phyloP scores from a whole-genome alignment of 2,329 filamentous ascomycete species.

The Blastomyces gilchristii region DNA sequence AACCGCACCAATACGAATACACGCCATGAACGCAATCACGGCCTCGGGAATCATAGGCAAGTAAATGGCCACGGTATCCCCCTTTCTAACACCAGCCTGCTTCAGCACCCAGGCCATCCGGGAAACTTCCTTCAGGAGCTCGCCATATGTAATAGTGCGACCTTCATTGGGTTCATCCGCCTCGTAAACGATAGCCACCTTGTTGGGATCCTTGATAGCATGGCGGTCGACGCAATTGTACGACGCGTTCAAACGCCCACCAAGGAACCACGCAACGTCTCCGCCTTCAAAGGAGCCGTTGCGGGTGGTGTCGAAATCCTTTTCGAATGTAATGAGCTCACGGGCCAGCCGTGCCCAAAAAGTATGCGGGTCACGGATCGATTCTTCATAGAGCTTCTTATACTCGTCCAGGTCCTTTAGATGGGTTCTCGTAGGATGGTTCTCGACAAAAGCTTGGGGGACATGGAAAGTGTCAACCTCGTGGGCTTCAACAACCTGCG shows the following conservation, averaged over 20 bases:
- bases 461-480: constrained; percentile 45
- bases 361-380: constrained; percentile 75
- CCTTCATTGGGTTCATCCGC: constrained; percentile 83
- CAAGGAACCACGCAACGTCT: constrained; percentile 88
- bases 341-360: constrained; percentile 85
- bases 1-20: constrained; percentile 81
- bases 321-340: constrained; percentile 80
- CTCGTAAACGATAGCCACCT: constrained; percentile 96
- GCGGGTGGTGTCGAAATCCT: constrained; percentile 83
- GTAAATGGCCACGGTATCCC: constrained; percentile 94
- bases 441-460: constrained; percentile 46
- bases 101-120: constrained; percentile 78
- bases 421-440: constrained; percentile 53
- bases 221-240: constrained; percentile 98
- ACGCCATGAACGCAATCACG: constrained; percentile 80
- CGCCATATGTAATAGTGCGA: constrained; percentile 81
- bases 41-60: constrained; percentile 98
- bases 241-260: constrained; percentile 86
- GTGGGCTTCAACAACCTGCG: constrained; percentile 39
- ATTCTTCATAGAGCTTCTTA: constrained; percentile 61
- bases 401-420: constrained; percentile 52
- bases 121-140: constrained; percentile 87
- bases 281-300: constrained; percentile 65
- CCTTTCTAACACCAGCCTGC: constrained; percentile 93
- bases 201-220: constrained; percentile 87